These are phyloP conservation scores for Cavenderia fasciculata DNA, from an alignment of 78 protist species.

Conservation along the genomic window DNA sequence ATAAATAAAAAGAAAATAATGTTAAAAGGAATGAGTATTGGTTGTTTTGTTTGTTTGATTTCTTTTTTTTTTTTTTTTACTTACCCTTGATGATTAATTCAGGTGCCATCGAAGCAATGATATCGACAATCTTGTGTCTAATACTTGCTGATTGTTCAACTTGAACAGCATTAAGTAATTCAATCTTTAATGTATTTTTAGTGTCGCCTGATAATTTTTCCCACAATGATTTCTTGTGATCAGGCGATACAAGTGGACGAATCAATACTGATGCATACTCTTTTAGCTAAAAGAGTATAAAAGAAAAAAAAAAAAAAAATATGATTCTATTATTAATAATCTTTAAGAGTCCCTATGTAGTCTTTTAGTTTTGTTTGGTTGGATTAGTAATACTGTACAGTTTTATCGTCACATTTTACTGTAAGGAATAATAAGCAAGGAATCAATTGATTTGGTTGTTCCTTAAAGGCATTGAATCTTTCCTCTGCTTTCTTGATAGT, in stretches of 20 bases:
- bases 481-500: slow-evolving; percentile 5
- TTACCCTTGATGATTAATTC: not conserved
- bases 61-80: not conserved
- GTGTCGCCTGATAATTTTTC: not conserved
- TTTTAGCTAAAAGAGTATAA: slow-evolving; percentile 1
- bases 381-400: not conserved
- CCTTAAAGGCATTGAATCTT: not conserved
- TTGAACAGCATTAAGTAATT: not conserved
- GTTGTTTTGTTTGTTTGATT: too few species aligned
- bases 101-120: slow-evolving; percentile 21
- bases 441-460: slow-evolving; percentile 36
- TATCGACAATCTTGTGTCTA: slow-evolving; percentile 24
- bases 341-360: too few species aligned
- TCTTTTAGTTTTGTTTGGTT: not conserved
- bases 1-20: not conserved
- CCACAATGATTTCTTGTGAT: slow-evolving; percentile 7
- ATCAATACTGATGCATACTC: slow-evolving; percentile 50
- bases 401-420: not conserved
- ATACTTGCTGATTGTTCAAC: not conserved
- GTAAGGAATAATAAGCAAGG: slow-evolving; percentile 1
- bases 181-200: not conserved
- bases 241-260: slow-evolving; percentile 20
- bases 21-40: not conserved
- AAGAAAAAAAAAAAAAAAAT: not conserved
- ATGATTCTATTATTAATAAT: not conserved